Evolutionary conservation across 2,329 filamentous ascomycete species (phyloP).

Genomic region (Microthyrium microscopicum): DNA sequence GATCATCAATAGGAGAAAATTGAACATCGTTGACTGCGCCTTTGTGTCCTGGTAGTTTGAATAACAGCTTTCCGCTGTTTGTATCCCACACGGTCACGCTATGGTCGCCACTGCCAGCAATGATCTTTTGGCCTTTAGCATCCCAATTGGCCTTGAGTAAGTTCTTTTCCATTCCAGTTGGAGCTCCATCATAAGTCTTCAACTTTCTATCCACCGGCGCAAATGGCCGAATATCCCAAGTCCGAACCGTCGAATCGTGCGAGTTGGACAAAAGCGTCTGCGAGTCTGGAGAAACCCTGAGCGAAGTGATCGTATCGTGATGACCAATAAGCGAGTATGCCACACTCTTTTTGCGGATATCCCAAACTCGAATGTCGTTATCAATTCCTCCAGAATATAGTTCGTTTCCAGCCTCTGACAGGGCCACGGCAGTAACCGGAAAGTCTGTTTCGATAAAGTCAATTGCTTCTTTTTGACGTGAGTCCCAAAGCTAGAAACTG

Average conservation of each 20-base stretch:
- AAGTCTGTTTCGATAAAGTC: constrained; percentile 85
- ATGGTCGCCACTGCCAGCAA: constrained; percentile 76
- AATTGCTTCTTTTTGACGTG: constrained; percentile 70
- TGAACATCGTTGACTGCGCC: constrained; percentile 90
- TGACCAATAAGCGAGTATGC: constrained; percentile 82
- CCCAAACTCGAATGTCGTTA: constrained; percentile 96
- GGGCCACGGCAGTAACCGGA: constrained; percentile 75
- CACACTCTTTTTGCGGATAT: constrained; percentile 77
- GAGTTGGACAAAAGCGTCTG: constrained; percentile 81
- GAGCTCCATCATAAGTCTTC: constrained; percentile 82
- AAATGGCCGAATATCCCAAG: constrained; percentile 93
- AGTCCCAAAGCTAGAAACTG: constrained; percentile 59
- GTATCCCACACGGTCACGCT: constrained; percentile 84
- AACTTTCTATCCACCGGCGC: constrained; percentile 75
- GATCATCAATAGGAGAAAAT: constrained; percentile 70
- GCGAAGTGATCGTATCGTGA: constrained; percentile 77
- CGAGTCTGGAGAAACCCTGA: constrained; percentile 82
- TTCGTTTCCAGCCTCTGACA: constrained; percentile 91
- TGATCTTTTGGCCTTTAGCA: constrained; percentile 67
- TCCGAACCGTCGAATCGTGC: constrained; percentile 84
- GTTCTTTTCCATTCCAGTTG: constrained; percentile 77
- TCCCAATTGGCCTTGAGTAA: constrained; percentile 85
- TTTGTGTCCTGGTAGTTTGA: constrained; percentile 91
- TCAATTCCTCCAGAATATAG: constrained; percentile 90
- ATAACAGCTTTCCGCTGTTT: constrained; percentile 74